Evolutionary conservation across 2,329 filamentous ascomycete genomes (phyloP).

Genomic region (Phyllosticta capitalensis): DNA sequence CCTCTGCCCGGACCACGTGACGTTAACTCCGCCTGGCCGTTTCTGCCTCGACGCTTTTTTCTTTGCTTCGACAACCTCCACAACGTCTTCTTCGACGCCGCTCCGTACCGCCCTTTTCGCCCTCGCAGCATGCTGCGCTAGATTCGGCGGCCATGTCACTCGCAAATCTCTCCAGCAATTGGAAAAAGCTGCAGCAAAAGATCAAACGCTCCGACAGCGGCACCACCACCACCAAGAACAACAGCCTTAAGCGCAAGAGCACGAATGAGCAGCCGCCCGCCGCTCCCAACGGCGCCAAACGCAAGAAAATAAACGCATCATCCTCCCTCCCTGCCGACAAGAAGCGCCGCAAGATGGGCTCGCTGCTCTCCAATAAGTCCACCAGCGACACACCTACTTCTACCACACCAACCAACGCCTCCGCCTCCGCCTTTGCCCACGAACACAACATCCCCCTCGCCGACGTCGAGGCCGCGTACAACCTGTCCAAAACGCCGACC

Average conservation of each 20-base stretch:
- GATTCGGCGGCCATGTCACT: constrained; percentile 28
- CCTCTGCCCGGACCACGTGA: neutral
- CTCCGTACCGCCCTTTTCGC: neutral
- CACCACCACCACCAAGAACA: constrained; percentile 21
- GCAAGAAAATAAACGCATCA: constrained; percentile 17
- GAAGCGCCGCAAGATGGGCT: constrained; percentile 46
- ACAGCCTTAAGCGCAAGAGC: constrained; percentile 26
- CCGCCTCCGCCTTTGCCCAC: constrained; percentile 51
- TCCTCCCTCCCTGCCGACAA: constrained; percentile 17
- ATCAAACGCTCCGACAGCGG: constrained; percentile 27
- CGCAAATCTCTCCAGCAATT: constrained; percentile 48
- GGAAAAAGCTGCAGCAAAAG: constrained; percentile 66
- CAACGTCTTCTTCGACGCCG: neutral
- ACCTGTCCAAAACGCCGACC: constrained; percentile 39
- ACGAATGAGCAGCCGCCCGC: neutral
- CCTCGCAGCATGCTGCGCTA: neutral
- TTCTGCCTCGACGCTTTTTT: neutral
- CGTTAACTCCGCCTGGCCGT: constrained; percentile 1
- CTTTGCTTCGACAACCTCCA: neutral
- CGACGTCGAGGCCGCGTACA: constrained; percentile 46
- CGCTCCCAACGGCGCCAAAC: constrained; percentile 22
- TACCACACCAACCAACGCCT: constrained; percentile 37
- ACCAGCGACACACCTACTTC: constrained; percentile 38
- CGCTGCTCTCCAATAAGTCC: constrained; percentile 19
- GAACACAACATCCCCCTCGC: constrained; percentile 53